Conservation (phyloP, 208 protist genomes). For the Histomonas meleagridis region DNA sequence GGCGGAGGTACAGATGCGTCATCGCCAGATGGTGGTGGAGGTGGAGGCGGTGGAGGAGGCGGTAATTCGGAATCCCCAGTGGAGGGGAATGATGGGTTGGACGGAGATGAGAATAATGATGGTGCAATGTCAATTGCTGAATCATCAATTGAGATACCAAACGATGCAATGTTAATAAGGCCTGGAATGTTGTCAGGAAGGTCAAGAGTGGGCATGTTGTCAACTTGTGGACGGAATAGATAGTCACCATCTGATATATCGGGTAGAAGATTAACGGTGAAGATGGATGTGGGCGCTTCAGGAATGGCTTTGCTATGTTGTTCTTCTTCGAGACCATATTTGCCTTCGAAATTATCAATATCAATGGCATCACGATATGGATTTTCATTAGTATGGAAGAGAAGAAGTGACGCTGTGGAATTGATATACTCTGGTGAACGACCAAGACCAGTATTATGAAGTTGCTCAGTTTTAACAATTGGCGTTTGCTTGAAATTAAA, state of each 20-base stretch:
- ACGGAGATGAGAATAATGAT: neutral
- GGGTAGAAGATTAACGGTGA: neutral
- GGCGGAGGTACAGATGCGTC: neutral
- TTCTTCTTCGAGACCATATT: neutral
- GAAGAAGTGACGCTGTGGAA: neutral
- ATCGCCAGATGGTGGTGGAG: neutral
- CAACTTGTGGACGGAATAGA: neutral
- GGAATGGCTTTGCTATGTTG: neutral
- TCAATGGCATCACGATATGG: neutral
- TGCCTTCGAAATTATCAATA: neutral
- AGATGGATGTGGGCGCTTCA: neutral
- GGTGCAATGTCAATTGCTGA: neutral
- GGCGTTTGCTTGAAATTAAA: neutral
- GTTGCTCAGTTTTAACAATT: neutral
- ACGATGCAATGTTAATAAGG: neutral
- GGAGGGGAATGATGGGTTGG: neutral
- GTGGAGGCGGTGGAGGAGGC: neutral
- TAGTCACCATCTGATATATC: neutral
- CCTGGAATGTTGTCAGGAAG: neutral
- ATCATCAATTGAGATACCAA: neutral
- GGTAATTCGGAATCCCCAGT: neutral
- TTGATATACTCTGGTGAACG: neutral
- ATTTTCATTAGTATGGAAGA: neutral
- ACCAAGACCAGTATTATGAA: neutral
- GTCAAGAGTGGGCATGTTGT: neutral